Conservation (phyloP, 164 flowering plant species). For the Magnolia changhungtana region DNA sequence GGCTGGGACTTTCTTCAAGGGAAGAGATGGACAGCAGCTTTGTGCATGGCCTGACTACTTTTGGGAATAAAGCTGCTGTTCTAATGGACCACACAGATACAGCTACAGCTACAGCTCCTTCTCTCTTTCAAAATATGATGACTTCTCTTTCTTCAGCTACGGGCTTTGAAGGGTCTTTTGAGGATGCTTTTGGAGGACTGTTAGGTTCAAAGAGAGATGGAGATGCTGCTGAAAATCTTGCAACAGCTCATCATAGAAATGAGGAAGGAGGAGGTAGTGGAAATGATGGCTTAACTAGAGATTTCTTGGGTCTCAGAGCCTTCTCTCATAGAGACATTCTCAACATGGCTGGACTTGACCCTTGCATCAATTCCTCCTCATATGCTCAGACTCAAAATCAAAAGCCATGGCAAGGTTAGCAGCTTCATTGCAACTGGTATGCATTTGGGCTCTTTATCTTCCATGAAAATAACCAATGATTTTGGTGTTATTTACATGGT, state of each 20-base stretch:
- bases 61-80: slow-evolving; percentile 41
- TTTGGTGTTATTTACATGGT: background rate
- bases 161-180: slow-evolving; percentile 38
- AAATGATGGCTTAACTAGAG: slow-evolving; percentile 69
- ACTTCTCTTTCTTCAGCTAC: slow-evolving; percentile 29
- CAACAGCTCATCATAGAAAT: slow-evolving; percentile 9
- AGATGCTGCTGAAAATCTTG: slow-evolving; percentile 9
- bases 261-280: slow-evolving; percentile 23
- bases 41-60: slow-evolving; percentile 32
- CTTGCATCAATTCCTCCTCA: slow-evolving; percentile 36
- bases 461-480: slow-evolving; percentile 2
- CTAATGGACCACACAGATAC: slow-evolving; percentile 23
- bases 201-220: slow-evolving; percentile 26
- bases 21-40: slow-evolving; percentile 34
- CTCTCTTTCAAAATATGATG: slow-evolving; percentile 48
- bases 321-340: slow-evolving; percentile 63
- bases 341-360: slow-evolving; percentile 51
- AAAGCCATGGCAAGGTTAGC: slow-evolving; percentile 66
- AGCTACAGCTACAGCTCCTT: slow-evolving; percentile 16
- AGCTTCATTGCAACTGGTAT: slow-evolving; percentile 3
- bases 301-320: slow-evolving; percentile 75
- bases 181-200: slow-evolving; percentile 40
- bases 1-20: slow-evolving; percentile 45
- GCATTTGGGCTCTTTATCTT: background rate
- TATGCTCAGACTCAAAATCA: slow-evolving; percentile 38